Conservation (phyloP, 345 rosid species). For the Raphanus sativus region DNA sequence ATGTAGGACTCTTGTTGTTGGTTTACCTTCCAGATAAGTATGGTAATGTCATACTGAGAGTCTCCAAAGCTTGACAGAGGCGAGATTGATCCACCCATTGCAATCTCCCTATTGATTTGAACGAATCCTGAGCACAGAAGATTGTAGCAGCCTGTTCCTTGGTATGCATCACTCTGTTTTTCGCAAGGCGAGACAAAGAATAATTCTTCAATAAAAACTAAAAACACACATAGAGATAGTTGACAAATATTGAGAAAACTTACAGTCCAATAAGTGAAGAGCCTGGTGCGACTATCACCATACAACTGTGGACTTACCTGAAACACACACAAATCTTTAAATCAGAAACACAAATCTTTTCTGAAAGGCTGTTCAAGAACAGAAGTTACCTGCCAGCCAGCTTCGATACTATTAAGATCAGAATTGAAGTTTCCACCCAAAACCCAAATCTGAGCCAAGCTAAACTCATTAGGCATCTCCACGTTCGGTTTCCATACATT, state of each 20-base stretch:
- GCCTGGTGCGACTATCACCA: conserved; percentile 63
- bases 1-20: neutral
- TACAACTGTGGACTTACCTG: conserved; percentile 77
- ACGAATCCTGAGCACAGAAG: conserved; percentile 71
- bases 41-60: conserved; percentile 68
- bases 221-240: neutral
- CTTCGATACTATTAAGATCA: conserved; percentile 79
- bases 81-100: conserved; percentile 74
- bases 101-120: conserved; percentile 69
- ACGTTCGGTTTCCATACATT: conserved; percentile 74
- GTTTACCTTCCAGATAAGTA: conserved; percentile 79
- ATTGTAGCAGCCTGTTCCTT: conserved; percentile 82
- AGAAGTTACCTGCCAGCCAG: conserved; percentile 66
- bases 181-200: conserved; percentile 5
- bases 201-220: neutral
- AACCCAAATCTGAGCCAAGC: conserved; percentile 73
- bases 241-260: conserved; percentile 31
- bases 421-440: conserved; percentile 68
- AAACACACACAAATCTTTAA: conserved; percentile 12
- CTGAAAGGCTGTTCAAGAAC: conserved; percentile 8
- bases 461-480: conserved; percentile 67
- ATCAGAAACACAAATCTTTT: neutral
- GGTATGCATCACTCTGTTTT: conserved; percentile 73
- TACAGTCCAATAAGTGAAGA: conserved; percentile 85
- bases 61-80: conserved; percentile 54